Percentiles rank a stretch among this genome's conserved stretches.
phyloP scores from a whole-genome alignment of 2,329 filamentous ascomycete species.

The Passalora sequoiae region DNA sequence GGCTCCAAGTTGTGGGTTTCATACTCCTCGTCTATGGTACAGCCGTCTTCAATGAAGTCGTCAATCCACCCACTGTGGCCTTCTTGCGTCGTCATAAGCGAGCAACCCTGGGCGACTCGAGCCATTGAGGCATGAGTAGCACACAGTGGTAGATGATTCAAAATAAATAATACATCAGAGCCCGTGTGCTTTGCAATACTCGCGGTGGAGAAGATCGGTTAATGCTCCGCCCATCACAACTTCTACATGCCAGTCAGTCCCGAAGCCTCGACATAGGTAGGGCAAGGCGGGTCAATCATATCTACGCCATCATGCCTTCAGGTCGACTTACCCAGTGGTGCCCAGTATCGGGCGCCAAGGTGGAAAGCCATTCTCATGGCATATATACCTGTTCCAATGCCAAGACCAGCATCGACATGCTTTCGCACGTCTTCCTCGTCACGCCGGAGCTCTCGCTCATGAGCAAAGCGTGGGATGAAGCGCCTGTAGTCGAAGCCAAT shows the following conservation, averaged over 20 bases:
- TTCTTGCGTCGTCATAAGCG: slow-evolving; percentile 28
- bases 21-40: slow-evolving; percentile 89
- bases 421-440: slow-evolving; percentile 30
- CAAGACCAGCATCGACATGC: slow-evolving; percentile 31
- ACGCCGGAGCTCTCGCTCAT: slow-evolving; percentile 28
- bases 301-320: too few relatives aligned
- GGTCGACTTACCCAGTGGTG: slow-evolving; percentile 29
- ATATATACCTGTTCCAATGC: slow-evolving; percentile 24
- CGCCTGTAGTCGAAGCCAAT: slow-evolving; percentile 26
- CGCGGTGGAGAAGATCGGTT: slow-evolving; percentile 30
- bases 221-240: slow-evolving; percentile 30
- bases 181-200: slow-evolving; percentile 32
- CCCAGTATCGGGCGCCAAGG: slow-evolving; percentile 24
- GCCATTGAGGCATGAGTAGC: background rate
- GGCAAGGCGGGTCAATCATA: too few relatives aligned
- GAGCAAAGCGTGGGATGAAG: slow-evolving; percentile 29
- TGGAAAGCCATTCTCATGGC: slow-evolving; percentile 21
- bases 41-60: slow-evolving; percentile 90
- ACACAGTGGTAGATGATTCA: background rate
- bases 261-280: too few relatives aligned
- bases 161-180: slow-evolving; percentile 9
- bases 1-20: slow-evolving; percentile 88
- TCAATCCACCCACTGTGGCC: slow-evolving; percentile 61
- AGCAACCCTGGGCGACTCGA: background rate
- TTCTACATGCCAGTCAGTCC: too few relatives aligned